Evolutionary conservation across 2,329 filamentous ascomycete species (phyloP), one percentile per base, ranked within the genome.

Genomic region (Fusarium keratoplasticum): DNA sequence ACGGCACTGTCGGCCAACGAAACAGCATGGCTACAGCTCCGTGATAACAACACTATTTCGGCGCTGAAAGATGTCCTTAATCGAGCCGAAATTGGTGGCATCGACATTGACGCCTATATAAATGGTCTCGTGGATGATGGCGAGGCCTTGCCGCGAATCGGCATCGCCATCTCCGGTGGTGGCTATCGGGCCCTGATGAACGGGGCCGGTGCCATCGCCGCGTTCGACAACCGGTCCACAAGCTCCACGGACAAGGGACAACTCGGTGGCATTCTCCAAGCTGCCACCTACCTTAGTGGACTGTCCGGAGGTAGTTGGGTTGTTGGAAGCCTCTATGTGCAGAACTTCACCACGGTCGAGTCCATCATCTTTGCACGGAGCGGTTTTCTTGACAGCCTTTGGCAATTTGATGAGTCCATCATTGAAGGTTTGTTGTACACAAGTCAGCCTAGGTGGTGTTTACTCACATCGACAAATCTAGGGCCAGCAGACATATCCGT

Each of bases 121-220:
- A 87, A 91, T 63, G 84, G 83, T 69, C 83, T 90, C 69, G 82
- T 89, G 33, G 91, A 92, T 81, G 94, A 95, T 80, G 92, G 72
- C 90, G 92, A 38, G 6, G 71, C 76, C 20, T 75, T 84, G 22
- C 85, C 85, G 11, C 84, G 83, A 72, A 91, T 96, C 71, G 94
- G 85, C 13, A 90, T 96, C 71, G 93, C 94, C 6, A 85, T 92
- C 36, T 95, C 93, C 0, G 94, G 94, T 8, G 94, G 94, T 77
- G 94, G 94, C 27, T 96, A 95, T 80, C 87, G 94, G 61, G 94
- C 94, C 5, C 84, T 95, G 82, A 86, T 94, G 85, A 95, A 93
- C 77, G 94, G 93, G 14, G 94, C 91, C 7, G 94, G 94, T 60
- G 91, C 91, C 36, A 76, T 96, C 11, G 88, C 92, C 29, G 94